Evolutionary conservation across 495 filamentous ascomycete genomes (phyloP).

Genomic region (Viridothelium virens): DNA sequence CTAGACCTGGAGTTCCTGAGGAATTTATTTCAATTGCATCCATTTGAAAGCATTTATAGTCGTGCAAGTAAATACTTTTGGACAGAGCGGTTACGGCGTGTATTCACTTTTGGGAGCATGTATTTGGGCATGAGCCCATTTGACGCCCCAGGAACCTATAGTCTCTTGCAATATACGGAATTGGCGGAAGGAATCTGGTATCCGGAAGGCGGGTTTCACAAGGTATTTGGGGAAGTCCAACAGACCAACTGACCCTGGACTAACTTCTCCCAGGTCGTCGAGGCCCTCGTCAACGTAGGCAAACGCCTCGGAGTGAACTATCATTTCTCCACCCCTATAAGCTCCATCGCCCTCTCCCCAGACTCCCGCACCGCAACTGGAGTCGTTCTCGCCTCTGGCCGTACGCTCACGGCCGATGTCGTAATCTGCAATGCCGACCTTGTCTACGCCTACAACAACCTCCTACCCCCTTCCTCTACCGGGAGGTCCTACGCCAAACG

Average conservation of each 20-base stretch:
- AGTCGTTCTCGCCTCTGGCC: constrained; percentile 45
- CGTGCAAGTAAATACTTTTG: constrained; percentile 55
- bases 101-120: constrained; percentile 69
- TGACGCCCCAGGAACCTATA: constrained; percentile 65
- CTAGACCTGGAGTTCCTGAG: constrained; percentile 44
- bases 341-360: constrained; percentile 39
- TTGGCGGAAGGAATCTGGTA: constrained; percentile 68
- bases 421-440: constrained; percentile 63
- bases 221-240: constrained; percentile 27
- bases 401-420: constrained; percentile 49
- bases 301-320: constrained; percentile 50
- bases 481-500: constrained; percentile 42
- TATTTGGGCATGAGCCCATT: constrained; percentile 72
- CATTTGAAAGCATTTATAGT: constrained; percentile 55
- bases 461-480: constrained; percentile 46
- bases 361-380: constrained; percentile 46
- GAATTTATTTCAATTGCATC: constrained; percentile 50
- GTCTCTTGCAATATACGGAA: constrained; percentile 64
- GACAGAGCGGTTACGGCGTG: constrained; percentile 56
- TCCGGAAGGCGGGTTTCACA: constrained; percentile 59
- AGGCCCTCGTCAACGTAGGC: constrained; percentile 49
- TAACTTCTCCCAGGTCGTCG: constrained; percentile 33
- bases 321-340: constrained; percentile 46
- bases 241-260: background rate
- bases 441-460: constrained; percentile 60